Base-by-base conservation (phyloP, 2,329 filamentous ascomycete species). In the Alternaria triticina region DNA sequence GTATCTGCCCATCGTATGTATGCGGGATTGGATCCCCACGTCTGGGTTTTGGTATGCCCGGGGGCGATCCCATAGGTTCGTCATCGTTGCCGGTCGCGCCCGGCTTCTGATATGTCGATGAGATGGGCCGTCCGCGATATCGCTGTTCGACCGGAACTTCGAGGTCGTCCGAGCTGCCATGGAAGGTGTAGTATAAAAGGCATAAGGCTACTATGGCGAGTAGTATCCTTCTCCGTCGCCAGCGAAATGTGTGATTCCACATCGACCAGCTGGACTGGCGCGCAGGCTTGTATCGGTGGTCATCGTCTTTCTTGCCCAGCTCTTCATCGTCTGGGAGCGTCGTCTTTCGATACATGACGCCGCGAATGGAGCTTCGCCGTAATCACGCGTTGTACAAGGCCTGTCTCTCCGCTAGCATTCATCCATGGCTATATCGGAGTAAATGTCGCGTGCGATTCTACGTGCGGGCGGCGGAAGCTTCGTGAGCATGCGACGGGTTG, bases 1-100 rank as follows among this genome's bases (percentile, higher is more conserved):
- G 88, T 69, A 96, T 85, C 2, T 87, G 87, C 1, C 92, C 94
- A 66, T 90, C 87, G 77, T 90, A 95, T 54, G 66, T 66, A 17
- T 72, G 74, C 10, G 70, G 66, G 5, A 58, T 36, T 3, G 65
- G 12, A 4, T 68, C 61, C 10, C 73, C 72, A 11, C 57, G 64
- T 54, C 59, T 65, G 12, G 72, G 67, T 4, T 57, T 61, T 6
- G 56, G 62, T n/a, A 66, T 57, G 50, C 75, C 77, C 20, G 69
- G 68, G 13, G 77, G 77, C 11, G 76, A 57, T 2, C 77, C 77
- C 2, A 51, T 69, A 9, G 77, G 43, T 15, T 74, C 71, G 50
- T 69, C 60, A 28, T 67, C 36, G 25, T 40, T 61, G 33, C 61
- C 30, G 20, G 40, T 55, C 45, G 52, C 25, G 40, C 57, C 59